Base-by-base conservation (phyloP, 306 rosid genomes). In the Geum urbanum region DNA sequence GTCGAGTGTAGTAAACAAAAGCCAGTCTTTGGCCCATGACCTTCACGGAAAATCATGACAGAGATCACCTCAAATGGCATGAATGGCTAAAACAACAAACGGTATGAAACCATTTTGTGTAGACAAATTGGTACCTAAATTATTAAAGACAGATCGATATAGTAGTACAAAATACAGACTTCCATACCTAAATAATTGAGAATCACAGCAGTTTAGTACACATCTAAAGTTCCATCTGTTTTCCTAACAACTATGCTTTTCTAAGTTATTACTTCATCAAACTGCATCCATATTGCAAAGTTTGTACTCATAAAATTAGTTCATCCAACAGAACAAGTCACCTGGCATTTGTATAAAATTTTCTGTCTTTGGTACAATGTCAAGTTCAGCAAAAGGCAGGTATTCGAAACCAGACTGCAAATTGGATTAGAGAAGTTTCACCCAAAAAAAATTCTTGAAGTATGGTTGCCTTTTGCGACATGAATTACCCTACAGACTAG, bases 41-140 rank as follows among this genome's bases (percentile, higher is more conserved):
- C 54, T 39, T 63, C 76, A 80, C 78, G 19, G 61, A 81, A 81
- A 81, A 72, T 16, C 79, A 76, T 73, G 73, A 16, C 66, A 58
- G 22, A 51, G 20, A 18, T 0, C 37, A 32, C 4, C 37, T 32
- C 37, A 32, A 32, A 32, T 32, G 37, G 39, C 47, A 37, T 35
- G 16, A 59, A 15, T 7, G 1, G 20, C 22, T 55, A 24, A 59
- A 7, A 60, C 41, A 59, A 59, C 19, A 14, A 35, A 35, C 35
- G 45, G 65, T 27, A 57, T 13, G 10, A 12, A 32, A 32, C 14
- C 18, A 27, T 6, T 58, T 5, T 32, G 43, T n/a, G 39, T 9
- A 32, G 13, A 32, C 1, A 56, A 56, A 32, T 56, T 22, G 3
- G 24, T 55, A 55, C 37, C 60, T 4, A 4, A 11, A 1, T 54